A percentile compares a stretch with the other conserved stretches of the same genome.
phyloP scores from a whole-genome alignment of 2,329 filamentous ascomycete species.

The Colletotrichum spaethianum region DNA sequence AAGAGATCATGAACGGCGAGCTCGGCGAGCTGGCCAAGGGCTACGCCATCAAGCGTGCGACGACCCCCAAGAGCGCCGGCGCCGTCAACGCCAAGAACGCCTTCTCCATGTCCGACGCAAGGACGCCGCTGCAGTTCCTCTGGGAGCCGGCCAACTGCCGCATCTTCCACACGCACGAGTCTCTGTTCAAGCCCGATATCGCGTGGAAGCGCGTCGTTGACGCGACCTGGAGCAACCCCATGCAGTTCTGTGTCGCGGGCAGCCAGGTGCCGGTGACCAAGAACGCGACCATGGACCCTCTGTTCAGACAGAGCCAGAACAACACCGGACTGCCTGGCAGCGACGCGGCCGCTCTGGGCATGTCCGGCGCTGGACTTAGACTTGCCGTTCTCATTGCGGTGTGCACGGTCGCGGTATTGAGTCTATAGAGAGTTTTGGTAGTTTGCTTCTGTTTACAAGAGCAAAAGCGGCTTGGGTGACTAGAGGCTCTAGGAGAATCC shows the following conservation, averaged over 20 bases:
- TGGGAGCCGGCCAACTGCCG: conserved; percentile 62
- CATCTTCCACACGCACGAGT: conserved; percentile 62
- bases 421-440: conserved; percentile 12
- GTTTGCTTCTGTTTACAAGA: background rate
- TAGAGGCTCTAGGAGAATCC: background rate
- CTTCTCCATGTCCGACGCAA: conserved; percentile 49
- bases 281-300: conserved; percentile 42
- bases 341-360: background rate
- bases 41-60: conserved; percentile 50
- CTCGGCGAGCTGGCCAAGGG: conserved; percentile 51
- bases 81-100: conserved; percentile 55
- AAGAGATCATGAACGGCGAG: conserved; percentile 44
- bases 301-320: conserved; percentile 38
- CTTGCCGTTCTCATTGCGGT: conserved; percentile 28
- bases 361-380: conserved; percentile 9
- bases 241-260: conserved; percentile 50
- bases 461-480: background rate
- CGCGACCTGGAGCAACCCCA: conserved; percentile 53
- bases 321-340: conserved; percentile 25
- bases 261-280: conserved; percentile 46
- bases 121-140: conserved; percentile 60
- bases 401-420: conserved; percentile 19
- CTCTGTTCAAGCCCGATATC: conserved; percentile 55
- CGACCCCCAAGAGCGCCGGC: conserved; percentile 44
- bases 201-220: conserved; percentile 58